Percentiles rank a stretch among this genome's conserved stretches.
phyloP scores from a whole-genome alignment of 495 filamentous ascomycete species.

The Aspergillus baeticus region DNA sequence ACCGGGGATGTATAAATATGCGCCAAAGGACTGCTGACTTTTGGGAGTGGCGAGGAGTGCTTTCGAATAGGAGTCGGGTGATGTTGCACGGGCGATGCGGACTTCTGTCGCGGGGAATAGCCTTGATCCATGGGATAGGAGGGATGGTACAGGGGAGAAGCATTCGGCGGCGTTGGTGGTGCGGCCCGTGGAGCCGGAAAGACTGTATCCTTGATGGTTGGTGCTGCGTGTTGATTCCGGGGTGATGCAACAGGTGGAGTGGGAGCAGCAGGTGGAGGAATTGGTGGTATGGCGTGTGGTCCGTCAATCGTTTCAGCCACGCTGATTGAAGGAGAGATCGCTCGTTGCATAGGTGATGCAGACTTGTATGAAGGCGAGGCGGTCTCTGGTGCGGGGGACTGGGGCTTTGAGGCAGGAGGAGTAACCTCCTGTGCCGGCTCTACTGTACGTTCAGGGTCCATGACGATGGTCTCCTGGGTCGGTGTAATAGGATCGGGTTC shows the following conservation, averaged over 20 bases:
- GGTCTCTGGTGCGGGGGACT: constrained; percentile 9
- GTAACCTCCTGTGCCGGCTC: constrained; percentile 17
- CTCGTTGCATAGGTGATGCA: constrained; percentile 16
- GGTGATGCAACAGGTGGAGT: constrained; percentile 17
- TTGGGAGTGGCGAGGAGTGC: constrained; percentile 35
- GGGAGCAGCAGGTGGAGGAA: constrained; percentile 18
- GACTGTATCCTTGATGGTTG: constrained; percentile 4
- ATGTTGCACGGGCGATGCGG: constrained; percentile 23
- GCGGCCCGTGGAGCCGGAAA: constrained; percentile 13
- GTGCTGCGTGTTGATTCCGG: constrained; percentile 1
- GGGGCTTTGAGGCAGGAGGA: constrained; percentile 17
- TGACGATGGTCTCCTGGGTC: background rate
- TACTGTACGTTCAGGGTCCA: constrained; percentile 6
- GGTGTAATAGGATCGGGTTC: background rate
- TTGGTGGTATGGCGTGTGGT: constrained; percentile 15
- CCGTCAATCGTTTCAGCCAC: constrained; percentile 5
- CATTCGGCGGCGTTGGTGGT: constrained; percentile 16
- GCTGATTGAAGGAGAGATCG: constrained; percentile 19
- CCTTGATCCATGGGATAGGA: constrained; percentile 14
- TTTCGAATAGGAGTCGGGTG: constrained; percentile 23
- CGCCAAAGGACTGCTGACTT: constrained; percentile 40
- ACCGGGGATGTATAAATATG: constrained; percentile 37
- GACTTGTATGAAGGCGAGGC: constrained; percentile 13
- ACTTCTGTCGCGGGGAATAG: constrained; percentile 21
- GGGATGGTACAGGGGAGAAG: constrained; percentile 18